Evolutionary conservation across 352 stramenopile species (phyloP).

Genomic region (Phytophthora constricta): DNA sequence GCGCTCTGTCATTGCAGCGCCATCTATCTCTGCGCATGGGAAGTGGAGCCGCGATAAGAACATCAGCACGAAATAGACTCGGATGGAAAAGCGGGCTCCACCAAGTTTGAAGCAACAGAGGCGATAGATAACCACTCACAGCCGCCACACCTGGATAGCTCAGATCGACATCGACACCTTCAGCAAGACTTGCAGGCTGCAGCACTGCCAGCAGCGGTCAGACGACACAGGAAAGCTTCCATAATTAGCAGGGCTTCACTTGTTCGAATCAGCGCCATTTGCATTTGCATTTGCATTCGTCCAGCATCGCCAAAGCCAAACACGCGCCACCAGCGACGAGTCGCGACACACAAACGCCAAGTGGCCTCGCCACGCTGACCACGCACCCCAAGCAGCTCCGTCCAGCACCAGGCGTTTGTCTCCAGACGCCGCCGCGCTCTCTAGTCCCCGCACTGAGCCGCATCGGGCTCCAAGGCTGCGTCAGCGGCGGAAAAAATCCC

Average conservation of each 20-base stretch:
- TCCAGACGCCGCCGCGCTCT: background rate
- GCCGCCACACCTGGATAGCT: background rate
- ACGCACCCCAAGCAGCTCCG: constrained; percentile 1
- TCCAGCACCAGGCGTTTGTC: constrained; percentile 4
- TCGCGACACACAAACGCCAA: no score
- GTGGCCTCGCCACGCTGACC: background rate
- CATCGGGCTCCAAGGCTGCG: no score
- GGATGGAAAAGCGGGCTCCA: no score
- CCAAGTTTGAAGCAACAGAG: no score
- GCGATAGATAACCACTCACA: background rate
- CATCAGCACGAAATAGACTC: no score
- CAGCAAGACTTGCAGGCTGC: no score
- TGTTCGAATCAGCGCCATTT: background rate
- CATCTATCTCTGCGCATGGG: background rate
- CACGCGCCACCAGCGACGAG: background rate
- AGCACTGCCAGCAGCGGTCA: background rate
- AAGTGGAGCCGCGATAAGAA: background rate
- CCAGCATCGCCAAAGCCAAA: no score
- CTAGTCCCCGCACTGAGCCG: constrained; percentile 4
- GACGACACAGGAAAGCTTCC: background rate
- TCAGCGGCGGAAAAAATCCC: constrained; percentile 19
- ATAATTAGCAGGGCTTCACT: background rate
- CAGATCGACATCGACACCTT: no score
- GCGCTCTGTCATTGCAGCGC: background rate
- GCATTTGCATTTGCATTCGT: background rate